Base-by-base conservation (phyloP, 768 basidiomycete genomes). In the Russula sp. region DNA sequence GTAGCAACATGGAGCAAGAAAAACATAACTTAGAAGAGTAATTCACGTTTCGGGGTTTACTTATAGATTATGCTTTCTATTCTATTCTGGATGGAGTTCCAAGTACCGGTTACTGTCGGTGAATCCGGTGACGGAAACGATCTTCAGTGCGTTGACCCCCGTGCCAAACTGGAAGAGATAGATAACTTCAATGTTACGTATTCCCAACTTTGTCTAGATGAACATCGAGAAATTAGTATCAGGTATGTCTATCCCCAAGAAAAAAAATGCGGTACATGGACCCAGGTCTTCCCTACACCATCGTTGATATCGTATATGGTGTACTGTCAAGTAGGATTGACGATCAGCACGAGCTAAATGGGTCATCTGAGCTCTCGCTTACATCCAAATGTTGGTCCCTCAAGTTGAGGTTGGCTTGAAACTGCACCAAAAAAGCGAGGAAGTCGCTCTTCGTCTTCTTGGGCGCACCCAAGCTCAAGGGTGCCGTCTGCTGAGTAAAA, bases 261-360 rank as follows among this genome's bases (percentile, higher is more conserved):
- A 30, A 20, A 2, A 16, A 38, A 16, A 38, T 6, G 42, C 5
- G n/a, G 0, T 57, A 57, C 48, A 50, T 57, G 36, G 26, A 57
- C 26, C 54, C 61, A 62, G 40, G 48, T 50, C 54, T 57, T 40
- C 55, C 42, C 46, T 6, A 10, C 4, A 11, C 46, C 24, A n/a
- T 57, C 61, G 14, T 50, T 8, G 5, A 62, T 20, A 14, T 57
- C 28, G 54, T 62, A 62, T 16, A 56, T n/a, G 44, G 54, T 50
- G 34, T 28, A n/a, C 61, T 50, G 26, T 28, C 22, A 2, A 54
- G 20, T 16, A 49, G 5, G n/a, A 40, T 20, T 24, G 18, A 18
- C 6, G 1, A 11, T 62, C 30, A 30, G 28, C 10, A 50, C 24
- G n/a, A n/a, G n/a, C n/a, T n/a, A 20, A 9, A 34, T 16, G 8